phyloP scores from a whole-genome alignment of 2,329 filamentous ascomycete genomes.

The Stachybotrys elegans region DNA sequence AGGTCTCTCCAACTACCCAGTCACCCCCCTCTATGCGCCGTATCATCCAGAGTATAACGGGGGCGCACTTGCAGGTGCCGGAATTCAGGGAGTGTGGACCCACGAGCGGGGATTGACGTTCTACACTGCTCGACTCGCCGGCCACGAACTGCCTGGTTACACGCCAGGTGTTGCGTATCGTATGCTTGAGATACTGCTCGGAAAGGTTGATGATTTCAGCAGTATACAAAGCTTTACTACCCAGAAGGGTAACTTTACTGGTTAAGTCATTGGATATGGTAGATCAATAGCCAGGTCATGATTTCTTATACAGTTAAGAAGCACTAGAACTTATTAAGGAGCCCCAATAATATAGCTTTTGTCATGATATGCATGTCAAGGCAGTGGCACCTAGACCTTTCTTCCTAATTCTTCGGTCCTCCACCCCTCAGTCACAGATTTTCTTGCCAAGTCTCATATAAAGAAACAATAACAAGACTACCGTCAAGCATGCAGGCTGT shows the following conservation, averaged over 20 bases:
- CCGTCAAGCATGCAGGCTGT: too few relatives aligned
- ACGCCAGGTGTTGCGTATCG: constrained; percentile 20
- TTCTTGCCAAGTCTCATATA: too few relatives aligned
- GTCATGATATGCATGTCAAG: too few relatives aligned
- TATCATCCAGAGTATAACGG: constrained; percentile 41
- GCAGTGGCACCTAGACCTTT: too few relatives aligned
- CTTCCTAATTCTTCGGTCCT: too few relatives aligned
- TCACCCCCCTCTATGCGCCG: constrained; percentile 63
- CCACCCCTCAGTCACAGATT: too few relatives aligned
- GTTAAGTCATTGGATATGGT: too few relatives aligned
- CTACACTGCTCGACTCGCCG: constrained; percentile 57
- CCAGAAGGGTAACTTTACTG: constrained; percentile 12
- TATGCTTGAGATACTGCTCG: constrained; percentile 19
- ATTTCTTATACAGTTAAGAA: too few relatives aligned
- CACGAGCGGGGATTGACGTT: constrained; percentile 74
- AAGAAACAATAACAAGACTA: too few relatives aligned
- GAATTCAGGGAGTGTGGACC: constrained; percentile 63
- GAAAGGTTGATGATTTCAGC: constrained; percentile 16
- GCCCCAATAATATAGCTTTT: too few relatives aligned
- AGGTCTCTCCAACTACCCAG: constrained; percentile 53
- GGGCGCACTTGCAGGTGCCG: constrained; percentile 50
- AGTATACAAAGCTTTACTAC: constrained; percentile 16
- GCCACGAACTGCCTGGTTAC: constrained; percentile 43
- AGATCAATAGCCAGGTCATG: too few relatives aligned
- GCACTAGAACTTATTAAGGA: too few relatives aligned